A percentile compares a stretch with the other conserved stretches of the same genome.
These are phyloP conservation scores for Xylaria curta DNA, from an alignment of 495 filamentous ascomycete species.

Conservation along the genomic window DNA sequence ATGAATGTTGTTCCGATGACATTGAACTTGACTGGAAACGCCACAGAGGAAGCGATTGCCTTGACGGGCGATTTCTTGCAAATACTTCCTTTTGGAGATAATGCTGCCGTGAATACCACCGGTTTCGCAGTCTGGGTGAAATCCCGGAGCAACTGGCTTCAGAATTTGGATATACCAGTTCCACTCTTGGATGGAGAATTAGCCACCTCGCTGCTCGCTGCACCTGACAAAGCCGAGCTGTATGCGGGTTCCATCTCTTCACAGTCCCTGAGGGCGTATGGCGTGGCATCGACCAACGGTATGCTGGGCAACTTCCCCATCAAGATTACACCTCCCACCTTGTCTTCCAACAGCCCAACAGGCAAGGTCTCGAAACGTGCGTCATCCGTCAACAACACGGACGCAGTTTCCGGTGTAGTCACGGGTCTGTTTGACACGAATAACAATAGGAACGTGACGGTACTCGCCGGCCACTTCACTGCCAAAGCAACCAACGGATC, in stretches of 20 bases:
- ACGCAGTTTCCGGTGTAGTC: conserved; percentile 63
- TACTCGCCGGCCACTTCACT: conserved; percentile 88
- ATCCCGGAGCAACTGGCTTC: conserved; percentile 84
- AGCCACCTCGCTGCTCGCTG: conserved; percentile 64
- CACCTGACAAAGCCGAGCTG: conserved; percentile 66
- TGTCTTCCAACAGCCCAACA: conserved; percentile 34
- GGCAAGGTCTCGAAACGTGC: conserved; percentile 63
- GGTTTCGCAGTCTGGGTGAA: conserved; percentile 97
- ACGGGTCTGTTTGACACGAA: conserved; percentile 77
- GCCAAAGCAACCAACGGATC: conserved; percentile 73
- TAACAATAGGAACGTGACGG: conserved; percentile 76
- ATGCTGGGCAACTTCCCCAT: conserved; percentile 66
- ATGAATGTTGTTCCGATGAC: conserved; percentile 71
- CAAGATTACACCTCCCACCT: conserved; percentile 56
- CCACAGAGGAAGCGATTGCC: conserved; percentile 74
- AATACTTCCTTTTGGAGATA: conserved; percentile 69
- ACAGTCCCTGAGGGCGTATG: conserved; percentile 68
- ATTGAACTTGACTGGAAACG: conserved; percentile 77
- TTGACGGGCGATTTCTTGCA: conserved; percentile 82
- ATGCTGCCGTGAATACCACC: conserved; percentile 62
- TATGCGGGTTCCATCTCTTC: conserved; percentile 82
- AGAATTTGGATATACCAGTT: conserved; percentile 73
- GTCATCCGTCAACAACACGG: conserved; percentile 50
- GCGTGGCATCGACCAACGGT: conserved; percentile 68
- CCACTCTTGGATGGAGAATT: conserved; percentile 74